Base-by-base conservation (phyloP, 2,329 filamentous ascomycete species). In the Clonostachys sp. region DNA sequence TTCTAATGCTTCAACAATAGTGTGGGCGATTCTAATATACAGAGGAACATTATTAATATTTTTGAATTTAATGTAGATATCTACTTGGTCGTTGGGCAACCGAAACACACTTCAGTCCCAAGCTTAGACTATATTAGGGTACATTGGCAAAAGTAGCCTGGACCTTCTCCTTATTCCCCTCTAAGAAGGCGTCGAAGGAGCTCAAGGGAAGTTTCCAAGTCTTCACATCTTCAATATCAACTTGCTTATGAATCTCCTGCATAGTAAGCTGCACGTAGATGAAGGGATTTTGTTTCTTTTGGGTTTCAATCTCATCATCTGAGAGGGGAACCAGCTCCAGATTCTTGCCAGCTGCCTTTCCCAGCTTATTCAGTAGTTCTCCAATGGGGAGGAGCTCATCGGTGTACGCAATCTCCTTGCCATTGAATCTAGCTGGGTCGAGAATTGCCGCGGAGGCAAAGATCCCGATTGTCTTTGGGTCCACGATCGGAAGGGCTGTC, bases 381-480 rank as follows among this genome's bases (percentile, higher is more conserved):
- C 64, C 62, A 2, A 64, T 49, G 0, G 56, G 58, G 33, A 73
- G 44, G 40, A 65, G 54, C 48, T 78, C 70, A 1, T 71, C 67
- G 0, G 63, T 70, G 13, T 77, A 53, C 12, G 57, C 54, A 18
- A 80, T 60, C 34, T 64, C 65, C 50, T 68, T 55, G 17, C 54
- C 56, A 33, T 65, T 44, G 50, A 75, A 80, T 38, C 60, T 61
- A 8, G 40, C 51, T 0, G 72, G 68, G 4, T 75, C 59, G 2
- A 68, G 52, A n/a, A 79, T 61, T 0, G 71, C 73, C 1, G 68
- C 68, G 8, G 63, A 62, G 5, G 65, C 66, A 52, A 77, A 74
- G 8, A 53, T 60, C 1, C 70, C 77, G 42, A 79, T 74, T 30
- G 78, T 75, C 6, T 67, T 60, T 0, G 68, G 63, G 51, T 77